These are phyloP conservation scores for Ophioceras dolichostomum DNA, from an alignment of 2,329 filamentous ascomycete genomes.

Conservation along the genomic window DNA sequence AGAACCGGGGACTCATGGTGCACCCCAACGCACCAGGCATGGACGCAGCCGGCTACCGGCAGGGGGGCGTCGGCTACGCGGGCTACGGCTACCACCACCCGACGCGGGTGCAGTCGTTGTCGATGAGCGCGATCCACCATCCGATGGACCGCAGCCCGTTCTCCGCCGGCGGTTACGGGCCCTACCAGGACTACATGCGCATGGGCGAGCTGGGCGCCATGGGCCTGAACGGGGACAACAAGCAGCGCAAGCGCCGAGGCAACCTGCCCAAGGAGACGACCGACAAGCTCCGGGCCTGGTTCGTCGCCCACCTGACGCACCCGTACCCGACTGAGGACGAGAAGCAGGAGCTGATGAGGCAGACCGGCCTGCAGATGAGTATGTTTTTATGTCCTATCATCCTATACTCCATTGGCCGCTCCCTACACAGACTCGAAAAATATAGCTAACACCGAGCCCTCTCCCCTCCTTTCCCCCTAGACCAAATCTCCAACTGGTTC, in stretches of 20 bases:
- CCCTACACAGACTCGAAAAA: constrained; percentile 1
- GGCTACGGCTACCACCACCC: constrained; percentile 28
- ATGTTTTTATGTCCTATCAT: too few relatives aligned
- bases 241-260: constrained; percentile 55
- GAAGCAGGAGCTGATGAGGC: constrained; percentile 67
- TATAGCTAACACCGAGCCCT: not conserved
- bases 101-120: constrained; percentile 30
- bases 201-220: constrained; percentile 25
- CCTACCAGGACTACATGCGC: constrained; percentile 28
- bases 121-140: constrained; percentile 28
- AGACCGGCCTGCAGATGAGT: constrained; percentile 71
- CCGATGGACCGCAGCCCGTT: constrained; percentile 31
- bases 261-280: constrained; percentile 89
- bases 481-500: constrained; percentile 71
- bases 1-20: constrained; percentile 12
- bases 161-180: constrained; percentile 25
- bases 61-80: constrained; percentile 15
- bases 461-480: constrained; percentile 19
- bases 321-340: constrained; percentile 84
- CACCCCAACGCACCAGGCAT: constrained; percentile 14
- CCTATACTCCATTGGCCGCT: constrained; percentile 2
- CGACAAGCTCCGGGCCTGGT: constrained; percentile 70
- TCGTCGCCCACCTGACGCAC: constrained; percentile 62
- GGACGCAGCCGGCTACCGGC: constrained; percentile 22
- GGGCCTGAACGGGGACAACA: constrained; percentile 28